These are phyloP conservation scores for Fonsecaea monophora DNA, from an alignment of 2,329 filamentous ascomycete species.

Conservation along the genomic window DNA sequence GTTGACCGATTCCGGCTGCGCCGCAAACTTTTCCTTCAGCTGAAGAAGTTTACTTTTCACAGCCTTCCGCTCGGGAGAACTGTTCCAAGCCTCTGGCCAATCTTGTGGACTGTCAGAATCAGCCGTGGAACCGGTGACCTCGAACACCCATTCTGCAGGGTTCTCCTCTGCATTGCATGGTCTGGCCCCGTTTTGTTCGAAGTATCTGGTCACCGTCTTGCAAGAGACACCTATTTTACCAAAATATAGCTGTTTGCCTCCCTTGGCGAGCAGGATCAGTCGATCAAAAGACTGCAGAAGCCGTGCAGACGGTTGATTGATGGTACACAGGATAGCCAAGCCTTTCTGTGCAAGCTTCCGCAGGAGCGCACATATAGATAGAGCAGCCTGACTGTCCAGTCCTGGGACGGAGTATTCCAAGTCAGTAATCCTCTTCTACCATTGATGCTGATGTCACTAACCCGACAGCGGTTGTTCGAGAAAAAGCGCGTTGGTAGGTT, in stretches of 20 bases:
- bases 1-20: too few species aligned
- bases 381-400: constrained; percentile 71
- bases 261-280: constrained; percentile 69
- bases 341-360: constrained; percentile 69
- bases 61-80: too few species aligned
- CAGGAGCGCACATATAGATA: constrained; percentile 69
- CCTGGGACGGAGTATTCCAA: too few species aligned
- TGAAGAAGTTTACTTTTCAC: too few species aligned
- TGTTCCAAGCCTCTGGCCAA: too few species aligned
- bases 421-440: too few species aligned
- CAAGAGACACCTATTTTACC: constrained; percentile 72
- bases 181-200: constrained; percentile 65
- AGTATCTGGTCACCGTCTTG: constrained; percentile 69
- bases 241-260: constrained; percentile 75
- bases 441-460: neutral
- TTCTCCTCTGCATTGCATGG: constrained; percentile 67
- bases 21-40: too few species aligned
- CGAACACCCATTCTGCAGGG: constrained; percentile 56
- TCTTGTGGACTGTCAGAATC: too few species aligned
- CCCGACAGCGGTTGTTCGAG: constrained; percentile 74
- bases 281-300: constrained; percentile 74
- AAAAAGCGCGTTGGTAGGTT: constrained; percentile 71
- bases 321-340: constrained; percentile 73
- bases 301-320: constrained; percentile 71
- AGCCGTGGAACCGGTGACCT: too few species aligned